phyloP scores from a whole-genome alignment of 1,139 yeast genomes.

The Sugiyamaella japonica region DNA sequence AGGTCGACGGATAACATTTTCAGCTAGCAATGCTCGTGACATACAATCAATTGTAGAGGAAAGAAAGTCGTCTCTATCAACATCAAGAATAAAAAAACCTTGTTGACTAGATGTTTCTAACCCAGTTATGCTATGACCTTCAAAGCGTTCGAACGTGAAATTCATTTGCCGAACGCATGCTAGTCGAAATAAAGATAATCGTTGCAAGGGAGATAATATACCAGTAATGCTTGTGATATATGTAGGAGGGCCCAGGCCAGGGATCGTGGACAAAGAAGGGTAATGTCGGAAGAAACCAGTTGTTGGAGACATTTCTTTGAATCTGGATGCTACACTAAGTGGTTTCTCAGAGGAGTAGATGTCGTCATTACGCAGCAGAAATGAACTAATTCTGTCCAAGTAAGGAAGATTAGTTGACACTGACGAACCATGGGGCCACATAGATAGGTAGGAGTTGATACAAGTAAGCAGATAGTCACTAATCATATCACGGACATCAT shows the following conservation, averaged over 20 bases:
- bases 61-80: conserved; percentile 24
- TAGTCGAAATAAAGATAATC: conserved; percentile 14
- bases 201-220: not conserved
- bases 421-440: conserved; percentile 12
- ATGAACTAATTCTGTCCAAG: not conserved
- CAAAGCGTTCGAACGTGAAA: no score
- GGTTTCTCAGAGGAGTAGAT: not conserved
- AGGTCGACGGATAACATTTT: conserved; percentile 29
- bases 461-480: not conserved
- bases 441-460: conserved; percentile 5
- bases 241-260: not conserved
- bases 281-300: not conserved
- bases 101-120: no score
- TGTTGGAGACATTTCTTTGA: not conserved
- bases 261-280: no score
- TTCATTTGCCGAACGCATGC: conserved; percentile 24
- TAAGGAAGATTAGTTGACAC: not conserved
- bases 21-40: conserved; percentile 21
- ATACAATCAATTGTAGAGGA: conserved; percentile 23
- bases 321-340: not conserved
- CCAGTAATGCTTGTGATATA: conserved; percentile 5
- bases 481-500: not conserved
- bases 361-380: not conserved
- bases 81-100: conserved; percentile 22
- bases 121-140: no score